phyloP scores from a whole-genome alignment of 805 yeast species.

The Monosporozyma servazzii region DNA sequence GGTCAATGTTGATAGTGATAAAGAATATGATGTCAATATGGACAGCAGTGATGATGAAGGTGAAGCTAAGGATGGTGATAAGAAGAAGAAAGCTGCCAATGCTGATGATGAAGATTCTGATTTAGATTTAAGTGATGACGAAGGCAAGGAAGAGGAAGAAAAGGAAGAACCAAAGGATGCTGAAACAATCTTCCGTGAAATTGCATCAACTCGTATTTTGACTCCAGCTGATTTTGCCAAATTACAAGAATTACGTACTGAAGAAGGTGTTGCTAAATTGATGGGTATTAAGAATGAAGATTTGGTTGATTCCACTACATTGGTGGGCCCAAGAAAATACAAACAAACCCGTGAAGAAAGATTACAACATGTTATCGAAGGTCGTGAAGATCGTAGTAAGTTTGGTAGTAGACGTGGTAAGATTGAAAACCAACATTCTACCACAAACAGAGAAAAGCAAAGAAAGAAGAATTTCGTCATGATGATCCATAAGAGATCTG shows the following conservation, averaged over 20 bases:
- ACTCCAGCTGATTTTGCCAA: conserved; percentile 98
- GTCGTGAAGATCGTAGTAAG: conserved; percentile 85
- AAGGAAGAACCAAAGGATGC: conserved; percentile 29
- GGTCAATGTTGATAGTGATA: conserved; percentile 78
- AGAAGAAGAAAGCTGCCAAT: conserved; percentile 27
- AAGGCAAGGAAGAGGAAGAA: conserved; percentile 11
- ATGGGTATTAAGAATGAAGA: conserved; percentile 74
- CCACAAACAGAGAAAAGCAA: conserved; percentile 93
- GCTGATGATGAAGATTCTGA: conserved; percentile 46
- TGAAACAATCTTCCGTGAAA: conserved; percentile 38
- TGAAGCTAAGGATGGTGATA: conserved; percentile 23
- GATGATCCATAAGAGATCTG: conserved; percentile 94
- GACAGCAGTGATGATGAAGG: conserved; percentile 42
- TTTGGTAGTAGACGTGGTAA: conserved; percentile 84
- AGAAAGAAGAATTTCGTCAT: conserved; percentile 97
- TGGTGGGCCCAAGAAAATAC: conserved; percentile 66
- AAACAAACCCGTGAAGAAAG: conserved; percentile 88
- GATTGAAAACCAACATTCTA: conserved; percentile 66
- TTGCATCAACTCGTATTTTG: conserved; percentile 67
- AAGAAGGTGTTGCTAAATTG: conserved; percentile 77
- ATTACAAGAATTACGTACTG: conserved; percentile 73
- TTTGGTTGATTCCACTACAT: conserved; percentile 64
- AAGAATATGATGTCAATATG: conserved; percentile 52
- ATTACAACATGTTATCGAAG: conserved; percentile 77
- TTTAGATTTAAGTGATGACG: conserved; percentile 33